Evolutionary conservation across 495 filamentous ascomycete species (phyloP).

Genomic region (Aspergillus mulundensis): DNA sequence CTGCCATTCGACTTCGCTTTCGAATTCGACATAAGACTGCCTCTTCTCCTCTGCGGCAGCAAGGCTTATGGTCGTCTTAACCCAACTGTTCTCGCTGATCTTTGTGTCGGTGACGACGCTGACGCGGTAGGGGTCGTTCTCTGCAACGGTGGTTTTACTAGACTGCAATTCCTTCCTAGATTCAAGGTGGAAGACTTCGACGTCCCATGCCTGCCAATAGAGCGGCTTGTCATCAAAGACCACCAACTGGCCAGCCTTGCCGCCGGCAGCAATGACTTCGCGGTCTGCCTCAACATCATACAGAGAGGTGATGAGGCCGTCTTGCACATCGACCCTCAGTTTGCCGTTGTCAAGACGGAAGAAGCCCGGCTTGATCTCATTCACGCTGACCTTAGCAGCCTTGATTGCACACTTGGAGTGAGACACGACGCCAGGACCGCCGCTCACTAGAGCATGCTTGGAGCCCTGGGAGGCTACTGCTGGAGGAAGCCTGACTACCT

Average conservation of each 20-base stretch:
- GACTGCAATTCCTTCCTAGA: constrained; percentile 71
- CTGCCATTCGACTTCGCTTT: constrained; percentile 83
- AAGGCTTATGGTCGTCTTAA: constrained; percentile 82
- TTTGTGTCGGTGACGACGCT: constrained; percentile 74
- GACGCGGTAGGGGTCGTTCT: constrained; percentile 68
- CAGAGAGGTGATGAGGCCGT: constrained; percentile 77
- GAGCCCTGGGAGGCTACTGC: constrained; percentile 21
- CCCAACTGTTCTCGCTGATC: constrained; percentile 83
- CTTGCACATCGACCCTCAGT: constrained; percentile 64
- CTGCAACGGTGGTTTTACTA: constrained; percentile 63
- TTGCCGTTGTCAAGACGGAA: constrained; percentile 76
- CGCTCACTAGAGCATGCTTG: constrained; percentile 46
- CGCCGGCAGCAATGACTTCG: constrained; percentile 73
- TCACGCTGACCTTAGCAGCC: constrained; percentile 53
- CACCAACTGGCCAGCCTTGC: constrained; percentile 85
- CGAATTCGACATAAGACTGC: constrained; percentile 70
- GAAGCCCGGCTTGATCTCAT: constrained; percentile 60
- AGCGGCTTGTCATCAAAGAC: constrained; percentile 97
- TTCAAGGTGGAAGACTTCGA: constrained; percentile 91
- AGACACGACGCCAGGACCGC: constrained; percentile 43
- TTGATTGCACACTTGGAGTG: constrained; percentile 44
- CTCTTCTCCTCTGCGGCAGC: constrained; percentile 58
- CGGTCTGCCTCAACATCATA: constrained; percentile 65
- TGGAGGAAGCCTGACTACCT: constrained; percentile 60
- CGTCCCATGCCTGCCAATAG: constrained; percentile 99